Evolutionary conservation across 2,329 filamentous ascomycete species (phyloP), one percentile per base, ranked within the genome.

Genomic region (Blastomyces emzantsi): DNA sequence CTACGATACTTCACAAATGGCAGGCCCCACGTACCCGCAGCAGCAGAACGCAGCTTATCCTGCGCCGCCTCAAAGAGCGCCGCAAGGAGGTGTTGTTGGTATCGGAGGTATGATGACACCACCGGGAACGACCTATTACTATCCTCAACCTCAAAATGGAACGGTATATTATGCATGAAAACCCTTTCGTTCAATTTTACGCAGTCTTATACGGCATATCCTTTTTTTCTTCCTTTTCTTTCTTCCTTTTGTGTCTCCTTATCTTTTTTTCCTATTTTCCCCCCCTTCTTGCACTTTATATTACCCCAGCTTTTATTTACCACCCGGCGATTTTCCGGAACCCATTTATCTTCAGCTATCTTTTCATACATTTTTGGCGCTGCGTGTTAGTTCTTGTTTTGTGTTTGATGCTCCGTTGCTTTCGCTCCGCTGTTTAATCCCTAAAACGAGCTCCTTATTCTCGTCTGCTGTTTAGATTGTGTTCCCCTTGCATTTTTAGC

Each of bases 81-180:
- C 77, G 55, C 73, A 77, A 63, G 79, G 79, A 28, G 84, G 82
- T 54, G 80, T 86, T 56, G 81, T 88, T 65, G 87, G 86, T 54
- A 90, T 92, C 84, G 87, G 87, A 66, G 88, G 89, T 11, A 92
- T 94, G 87, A 88, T 92, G 79, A 89, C 89, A 2, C 82, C 81
- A 39, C 82, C 83, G 3, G 79, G 82, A 62, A 76, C 74, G 33
- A 70, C 79, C 9, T 85, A 82, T 72, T 84, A 82, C 72, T 84
- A 76, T 68, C 66, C 84, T 82, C 70, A 82, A 87, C 54, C 56
- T 9, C 62, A 59, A 73, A 81, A 81, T 65, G 72, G 78, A 68
- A 75, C 74, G 7, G 75, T 80, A 63, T 96, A 89, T 77, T 95
- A 92, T 43, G 15, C 54, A 52, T 60, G 43, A 51, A 28, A 61